Percentiles rank a stretch among this genome's conserved stretches.
Evolutionary conservation across 306 rosid genomes (phyloP).

Genomic region (Acacia acuminata): DNA sequence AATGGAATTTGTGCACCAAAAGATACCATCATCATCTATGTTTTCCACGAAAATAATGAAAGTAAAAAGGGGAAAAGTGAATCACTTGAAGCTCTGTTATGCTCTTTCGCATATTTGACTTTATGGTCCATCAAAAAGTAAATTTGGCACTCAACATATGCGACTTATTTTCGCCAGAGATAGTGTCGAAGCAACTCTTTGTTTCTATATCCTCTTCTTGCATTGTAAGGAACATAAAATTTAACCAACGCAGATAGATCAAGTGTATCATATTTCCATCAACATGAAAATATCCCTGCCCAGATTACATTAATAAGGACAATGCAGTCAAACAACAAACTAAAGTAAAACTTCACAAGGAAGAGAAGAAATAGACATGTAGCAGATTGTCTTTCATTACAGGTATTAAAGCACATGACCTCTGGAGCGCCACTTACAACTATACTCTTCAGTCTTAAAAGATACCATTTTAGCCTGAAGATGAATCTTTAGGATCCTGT

Average conservation of each 20-base stretch:
- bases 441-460: conserved; percentile 17
- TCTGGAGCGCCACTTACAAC: conserved; percentile 48
- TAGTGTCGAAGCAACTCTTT: not conserved
- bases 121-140: not conserved
- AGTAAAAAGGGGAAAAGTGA: not conserved
- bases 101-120: not conserved
- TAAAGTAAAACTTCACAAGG: not conserved
- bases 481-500: conserved; percentile 32
- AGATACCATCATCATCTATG: not conserved
- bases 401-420: conserved; percentile 33
- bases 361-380: conserved; percentile 5
- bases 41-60: not conserved
- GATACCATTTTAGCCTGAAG: conserved; percentile 29
- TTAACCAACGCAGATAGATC: not conserved
- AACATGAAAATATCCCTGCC: conserved; percentile 32
- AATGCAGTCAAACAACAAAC: conserved; percentile 24
- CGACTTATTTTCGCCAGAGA: not conserved
- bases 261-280: conserved; percentile 3
- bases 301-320: not conserved
- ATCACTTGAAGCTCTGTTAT: not conserved
- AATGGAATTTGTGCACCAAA: not conserved
- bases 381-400: conserved; percentile 20
- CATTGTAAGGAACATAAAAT: not conserved
- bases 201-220: not conserved
- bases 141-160: not conserved